phyloP scores from a whole-genome alignment of 2,329 filamentous ascomycete genomes.

The Davidsoniella neocaledoniae region DNA sequence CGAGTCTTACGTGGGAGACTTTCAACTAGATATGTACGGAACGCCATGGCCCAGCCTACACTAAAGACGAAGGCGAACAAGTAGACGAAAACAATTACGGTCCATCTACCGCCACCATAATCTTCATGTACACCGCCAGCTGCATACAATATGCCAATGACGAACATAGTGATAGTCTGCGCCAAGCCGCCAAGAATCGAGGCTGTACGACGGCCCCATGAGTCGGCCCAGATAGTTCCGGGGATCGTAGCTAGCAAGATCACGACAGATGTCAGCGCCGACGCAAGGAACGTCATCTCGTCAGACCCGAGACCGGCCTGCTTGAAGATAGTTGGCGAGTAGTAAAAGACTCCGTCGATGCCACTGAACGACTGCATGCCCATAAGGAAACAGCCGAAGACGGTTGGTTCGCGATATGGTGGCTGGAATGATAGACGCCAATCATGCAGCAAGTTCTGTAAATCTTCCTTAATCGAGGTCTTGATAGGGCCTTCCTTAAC shows the following conservation, averaged over 20 bases:
- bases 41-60: constrained; percentile 34
- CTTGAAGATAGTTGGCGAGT: constrained; percentile 41
- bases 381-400: constrained; percentile 40
- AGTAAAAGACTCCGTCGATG: constrained; percentile 45
- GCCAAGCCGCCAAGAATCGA: constrained; percentile 34
- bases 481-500: not conserved
- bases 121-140: constrained; percentile 22
- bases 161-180: constrained; percentile 33
- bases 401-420: constrained; percentile 27
- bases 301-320: constrained; percentile 39
- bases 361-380: constrained; percentile 42
- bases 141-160: constrained; percentile 36
- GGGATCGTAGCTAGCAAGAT: constrained; percentile 38
- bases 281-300: constrained; percentile 38
- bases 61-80: constrained; percentile 29
- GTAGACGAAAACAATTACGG: constrained; percentile 34
- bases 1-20: constrained; percentile 38
- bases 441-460: constrained; percentile 18
- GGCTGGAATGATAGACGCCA: constrained; percentile 21
- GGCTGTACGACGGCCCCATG: constrained; percentile 36
- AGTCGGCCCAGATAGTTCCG: constrained; percentile 36
- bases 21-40: constrained; percentile 37
- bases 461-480: constrained; percentile 16
- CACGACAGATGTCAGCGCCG: constrained; percentile 39
- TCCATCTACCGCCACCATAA: constrained; percentile 27